Evolutionary conservation across 1,284 basidiomycete genomes (phyloP), one percentile per base, ranked within the genome.

Genomic region (Farysia itapuensis): DNA sequence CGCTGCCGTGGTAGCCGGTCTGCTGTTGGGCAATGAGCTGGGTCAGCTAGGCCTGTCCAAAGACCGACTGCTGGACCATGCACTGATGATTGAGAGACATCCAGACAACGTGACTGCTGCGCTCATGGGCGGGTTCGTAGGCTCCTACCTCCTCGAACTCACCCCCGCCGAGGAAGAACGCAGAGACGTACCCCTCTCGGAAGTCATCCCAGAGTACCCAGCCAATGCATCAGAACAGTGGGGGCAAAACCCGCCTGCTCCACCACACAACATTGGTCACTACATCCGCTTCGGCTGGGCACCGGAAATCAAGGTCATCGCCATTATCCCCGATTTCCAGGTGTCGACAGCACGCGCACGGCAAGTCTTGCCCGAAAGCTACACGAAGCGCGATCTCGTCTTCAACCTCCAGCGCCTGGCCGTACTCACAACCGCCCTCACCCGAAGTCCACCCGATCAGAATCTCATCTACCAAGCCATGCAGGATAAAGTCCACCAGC

Each of bases 81-180:
- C 95, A 1, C 82, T 99, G 47, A 98, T 99, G 95, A 93, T 99
- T 69, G 95, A 99, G 79, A 84, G 95, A 9, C 95, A 99, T 78
- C 95, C 95, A 7, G 95, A 99, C 80, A 99, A 99, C 77, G 94
- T 99, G 63, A 95, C 95, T 0, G 95, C 95, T 1, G 94, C 94
- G 0, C 84, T 99, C 25, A 84, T 97, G 23, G 95, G 95, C 29
- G 95, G 95, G 0, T 98, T 99, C 77, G 90, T 98, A n/a, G 95
- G 94, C 9, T 90, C 88, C 5, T 99, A 98, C 80, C 83, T 98
- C 44, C 84, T 87, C 48, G 94, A 97, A 77, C 83, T 98, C 74
- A 28, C 75, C 70, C 25, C 65, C 11, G 53, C 72, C 28, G 74
- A 69, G 11, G 63, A 64, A 9, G 89, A 90, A 70, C 84, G 85